Conservation (phyloP, 2,329 filamentous ascomycete genomes). For the Ophiocordyceps unilateralis region DNA sequence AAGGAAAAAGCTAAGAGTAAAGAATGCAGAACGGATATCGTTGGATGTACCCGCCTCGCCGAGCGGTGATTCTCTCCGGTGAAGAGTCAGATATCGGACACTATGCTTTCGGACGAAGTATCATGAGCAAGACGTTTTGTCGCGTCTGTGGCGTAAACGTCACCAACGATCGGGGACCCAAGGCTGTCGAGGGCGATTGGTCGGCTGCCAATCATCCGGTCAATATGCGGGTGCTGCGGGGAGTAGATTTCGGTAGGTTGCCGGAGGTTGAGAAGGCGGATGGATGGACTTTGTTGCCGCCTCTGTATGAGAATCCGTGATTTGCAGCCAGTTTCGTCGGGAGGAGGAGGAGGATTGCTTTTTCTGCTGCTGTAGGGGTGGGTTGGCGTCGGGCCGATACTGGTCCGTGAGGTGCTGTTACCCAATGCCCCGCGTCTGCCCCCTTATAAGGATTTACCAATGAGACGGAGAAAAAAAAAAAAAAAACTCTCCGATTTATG, state of each 20-base stretch:
- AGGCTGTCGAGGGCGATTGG: slow-evolving; percentile 5
- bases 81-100: slow-evolving; percentile 17
- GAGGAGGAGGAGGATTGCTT: too few species aligned
- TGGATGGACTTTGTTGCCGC: slow-evolving; percentile 10
- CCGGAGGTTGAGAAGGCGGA: slow-evolving; percentile 5
- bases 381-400: too few species aligned
- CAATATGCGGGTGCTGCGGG: slow-evolving; percentile 22
- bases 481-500: too few species aligned
- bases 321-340: too few species aligned
- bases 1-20: not conserved
- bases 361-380: too few species aligned
- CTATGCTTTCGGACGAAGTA: slow-evolving; percentile 18
- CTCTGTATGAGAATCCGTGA: slow-evolving; percentile 3
- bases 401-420: too few species aligned
- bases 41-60: slow-evolving; percentile 25
- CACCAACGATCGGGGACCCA: slow-evolving; percentile 10
- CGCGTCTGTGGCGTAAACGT: slow-evolving; percentile 28
- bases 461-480: too few species aligned
- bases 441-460: too few species aligned
- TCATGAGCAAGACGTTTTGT: slow-evolving; percentile 28
- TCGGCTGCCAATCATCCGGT: slow-evolving; percentile 11
- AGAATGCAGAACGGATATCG: slow-evolving; percentile 20
- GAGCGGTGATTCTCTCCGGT: slow-evolving; percentile 23
- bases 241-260: slow-evolving; percentile 16
- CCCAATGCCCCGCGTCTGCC: too few species aligned